These are phyloP conservation scores for Neonectria ditissima DNA, from an alignment of 2,329 filamentous ascomycete genomes.

Conservation along the genomic window DNA sequence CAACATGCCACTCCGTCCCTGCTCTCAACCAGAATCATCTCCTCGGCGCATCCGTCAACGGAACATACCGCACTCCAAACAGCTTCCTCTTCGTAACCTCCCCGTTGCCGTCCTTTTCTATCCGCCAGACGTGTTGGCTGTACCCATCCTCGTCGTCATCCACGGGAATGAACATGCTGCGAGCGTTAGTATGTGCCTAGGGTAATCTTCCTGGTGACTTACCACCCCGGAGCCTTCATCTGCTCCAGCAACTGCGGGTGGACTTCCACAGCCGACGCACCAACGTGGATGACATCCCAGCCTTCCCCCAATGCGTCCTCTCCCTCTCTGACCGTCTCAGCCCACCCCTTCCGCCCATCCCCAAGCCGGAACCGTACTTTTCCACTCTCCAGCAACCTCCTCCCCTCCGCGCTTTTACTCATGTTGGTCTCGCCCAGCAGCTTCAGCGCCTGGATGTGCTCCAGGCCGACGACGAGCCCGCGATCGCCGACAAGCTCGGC, in stretches of 20 bases:
- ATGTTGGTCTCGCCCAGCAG: slow-evolving; percentile 75
- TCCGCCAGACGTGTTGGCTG: slow-evolving; percentile 76
- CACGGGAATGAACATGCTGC: slow-evolving; percentile 81
- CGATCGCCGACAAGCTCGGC: slow-evolving; percentile 76
- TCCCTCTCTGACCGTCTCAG: slow-evolving; percentile 57
- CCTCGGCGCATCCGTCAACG: slow-evolving; percentile 76
- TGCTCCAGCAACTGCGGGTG: slow-evolving; percentile 81
- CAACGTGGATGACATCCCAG: slow-evolving; percentile 97
- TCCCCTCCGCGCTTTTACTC: slow-evolving; percentile 70
- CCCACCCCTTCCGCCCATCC: slow-evolving; percentile 77
- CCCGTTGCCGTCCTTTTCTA: slow-evolving; percentile 78
- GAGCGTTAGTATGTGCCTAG: slow-evolving; percentile 24
- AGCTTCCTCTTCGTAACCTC: slow-evolving; percentile 69
- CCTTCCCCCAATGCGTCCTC: slow-evolving; percentile 62
- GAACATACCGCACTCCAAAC: slow-evolving; percentile 82
- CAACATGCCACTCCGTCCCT: neutral
- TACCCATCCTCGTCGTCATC: slow-evolving; percentile 62
- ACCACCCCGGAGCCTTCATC: slow-evolving; percentile 80
- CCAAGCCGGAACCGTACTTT: slow-evolving; percentile 79
- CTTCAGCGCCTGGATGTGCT: slow-evolving; percentile 76
- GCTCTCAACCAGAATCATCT: slow-evolving; percentile 6
- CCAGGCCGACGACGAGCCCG: slow-evolving; percentile 74
- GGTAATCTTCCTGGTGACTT: slow-evolving; percentile 28
- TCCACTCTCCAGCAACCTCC: slow-evolving; percentile 69
- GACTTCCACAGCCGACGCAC: slow-evolving; percentile 81